Conservation (phyloP, 768 basidiomycete species). For the Tulasnella sp. region DNA sequence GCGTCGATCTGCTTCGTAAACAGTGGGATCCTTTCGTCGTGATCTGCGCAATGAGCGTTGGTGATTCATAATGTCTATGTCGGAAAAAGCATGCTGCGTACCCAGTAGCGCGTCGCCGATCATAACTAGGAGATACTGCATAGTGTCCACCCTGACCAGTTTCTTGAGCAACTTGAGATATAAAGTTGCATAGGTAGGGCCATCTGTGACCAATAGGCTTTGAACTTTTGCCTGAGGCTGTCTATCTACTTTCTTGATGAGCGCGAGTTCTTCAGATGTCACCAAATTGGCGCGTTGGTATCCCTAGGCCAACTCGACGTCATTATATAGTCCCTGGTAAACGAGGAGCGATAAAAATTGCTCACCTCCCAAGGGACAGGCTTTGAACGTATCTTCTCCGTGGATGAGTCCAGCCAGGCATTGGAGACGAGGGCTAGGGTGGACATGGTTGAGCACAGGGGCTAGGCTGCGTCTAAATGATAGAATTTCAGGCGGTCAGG, state of each 20-base stretch:
- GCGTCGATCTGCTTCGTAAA: constrained; percentile 58
- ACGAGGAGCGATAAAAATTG: not conserved
- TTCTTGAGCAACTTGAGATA: constrained; percentile 88
- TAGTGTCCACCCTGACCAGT: constrained; percentile 76
- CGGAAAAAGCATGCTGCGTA: constrained; percentile 37
- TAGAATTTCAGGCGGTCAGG: constrained; percentile 5
- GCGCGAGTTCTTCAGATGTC: constrained; percentile 76
- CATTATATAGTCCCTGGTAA: not conserved
- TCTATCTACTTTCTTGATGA: constrained; percentile 87
- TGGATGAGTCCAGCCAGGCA: constrained; percentile 78
- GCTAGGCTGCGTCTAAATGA: not conserved
- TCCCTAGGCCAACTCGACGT: constrained; percentile 49
- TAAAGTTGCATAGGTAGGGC: constrained; percentile 73
- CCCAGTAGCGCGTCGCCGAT: constrained; percentile 86
- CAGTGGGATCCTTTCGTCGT: constrained; percentile 78
- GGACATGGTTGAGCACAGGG: constrained; percentile 20
- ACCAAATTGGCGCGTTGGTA: constrained; percentile 93
- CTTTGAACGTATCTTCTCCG: constrained; percentile 82
- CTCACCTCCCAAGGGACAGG: constrained; percentile 94
- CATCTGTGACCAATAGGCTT: constrained; percentile 75
- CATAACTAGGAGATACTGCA: constrained; percentile 79
- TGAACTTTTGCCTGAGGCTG: constrained; percentile 70
- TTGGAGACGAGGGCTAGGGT: constrained; percentile 72
- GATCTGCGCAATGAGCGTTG: constrained; percentile 48
- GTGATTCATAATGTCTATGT: not conserved